phyloP scores from a whole-genome alignment of 2,329 filamentous ascomycete genomes.

The Drechmeria coniospora region DNA sequence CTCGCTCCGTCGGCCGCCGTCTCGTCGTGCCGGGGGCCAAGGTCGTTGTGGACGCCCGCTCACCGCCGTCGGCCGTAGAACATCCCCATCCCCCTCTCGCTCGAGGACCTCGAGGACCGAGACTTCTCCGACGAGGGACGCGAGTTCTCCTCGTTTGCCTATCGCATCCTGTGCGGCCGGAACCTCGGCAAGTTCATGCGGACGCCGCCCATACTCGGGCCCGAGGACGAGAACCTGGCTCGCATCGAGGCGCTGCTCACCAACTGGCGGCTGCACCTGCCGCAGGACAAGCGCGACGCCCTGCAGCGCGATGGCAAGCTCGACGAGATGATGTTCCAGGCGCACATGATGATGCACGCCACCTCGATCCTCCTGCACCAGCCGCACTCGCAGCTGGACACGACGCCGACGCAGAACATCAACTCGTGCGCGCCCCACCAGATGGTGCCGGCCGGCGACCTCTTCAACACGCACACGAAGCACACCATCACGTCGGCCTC shows the following conservation, averaged over 20 bases:
- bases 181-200: slow-evolving; percentile 65
- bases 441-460: slow-evolving; percentile 29
- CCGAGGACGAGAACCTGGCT: slow-evolving; percentile 36
- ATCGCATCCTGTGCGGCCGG: slow-evolving; percentile 66
- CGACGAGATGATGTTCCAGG: slow-evolving; percentile 87
- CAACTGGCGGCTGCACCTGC: slow-evolving; percentile 71
- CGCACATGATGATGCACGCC: slow-evolving; percentile 59
- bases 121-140: slow-evolving; percentile 58
- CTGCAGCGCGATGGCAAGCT: slow-evolving; percentile 54
- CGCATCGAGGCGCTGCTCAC: slow-evolving; percentile 38
- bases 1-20: no score
- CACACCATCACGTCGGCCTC: slow-evolving; percentile 70
- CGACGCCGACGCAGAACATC: slow-evolving; percentile 38
- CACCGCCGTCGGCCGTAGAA: slow-evolving; percentile 19
- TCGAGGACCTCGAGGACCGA: slow-evolving; percentile 61
- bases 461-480: slow-evolving; percentile 53
- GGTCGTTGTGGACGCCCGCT: no score
- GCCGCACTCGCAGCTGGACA: slow-evolving; percentile 60
- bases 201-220: slow-evolving; percentile 33
- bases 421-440: slow-evolving; percentile 52
- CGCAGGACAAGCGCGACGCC: slow-evolving; percentile 53
- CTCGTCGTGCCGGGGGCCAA: no score
- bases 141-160: slow-evolving; percentile 70
- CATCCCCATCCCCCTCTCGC: slow-evolving; percentile 42
- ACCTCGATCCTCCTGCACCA: slow-evolving; percentile 65